Conservation (phyloP, 352 stramenopile genomes). For the Sclerospora graminicola region DNA sequence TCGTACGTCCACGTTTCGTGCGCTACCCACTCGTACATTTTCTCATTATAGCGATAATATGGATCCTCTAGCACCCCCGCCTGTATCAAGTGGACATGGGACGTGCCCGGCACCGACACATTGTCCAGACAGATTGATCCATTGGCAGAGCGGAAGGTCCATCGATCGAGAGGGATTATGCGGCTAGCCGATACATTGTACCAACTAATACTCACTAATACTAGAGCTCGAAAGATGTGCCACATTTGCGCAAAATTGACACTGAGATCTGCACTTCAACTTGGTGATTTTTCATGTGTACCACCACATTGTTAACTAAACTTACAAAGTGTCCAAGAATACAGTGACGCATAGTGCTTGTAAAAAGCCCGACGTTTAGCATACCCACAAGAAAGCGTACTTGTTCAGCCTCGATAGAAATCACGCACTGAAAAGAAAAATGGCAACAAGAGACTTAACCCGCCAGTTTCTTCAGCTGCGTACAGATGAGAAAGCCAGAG, state of each 20-base stretch:
- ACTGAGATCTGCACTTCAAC: too few species aligned
- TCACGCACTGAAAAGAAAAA: conserved; percentile 7
- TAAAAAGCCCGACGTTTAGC: too few species aligned
- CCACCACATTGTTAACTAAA: too few species aligned
- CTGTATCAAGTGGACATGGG: conserved; percentile 59
- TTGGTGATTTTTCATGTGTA: too few species aligned
- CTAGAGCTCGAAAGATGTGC: background rate
- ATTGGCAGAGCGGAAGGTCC: conserved; percentile 44
- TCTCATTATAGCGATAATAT: conserved; percentile 69
- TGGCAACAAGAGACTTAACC: conserved; percentile 76
- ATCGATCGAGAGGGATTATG: conserved; percentile 29
- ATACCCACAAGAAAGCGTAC: too few species aligned
- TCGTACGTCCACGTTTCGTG: conserved; percentile 69
- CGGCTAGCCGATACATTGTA: conserved; percentile 1
- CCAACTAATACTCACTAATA: conserved; percentile 1
- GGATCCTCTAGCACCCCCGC: conserved; percentile 53
- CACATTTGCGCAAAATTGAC: background rate
- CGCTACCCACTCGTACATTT: conserved; percentile 52
- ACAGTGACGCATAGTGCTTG: too few species aligned
- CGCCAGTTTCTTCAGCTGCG: conserved; percentile 61
- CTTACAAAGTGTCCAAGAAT: too few species aligned
- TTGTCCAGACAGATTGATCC: conserved; percentile 45
- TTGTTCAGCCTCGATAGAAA: too few species aligned
- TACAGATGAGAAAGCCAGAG: conserved; percentile 73
- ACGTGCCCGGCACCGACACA: conserved; percentile 47